Base-by-base conservation (phyloP, 495 filamentous ascomycete species). In the Platismatia glauca region DNA sequence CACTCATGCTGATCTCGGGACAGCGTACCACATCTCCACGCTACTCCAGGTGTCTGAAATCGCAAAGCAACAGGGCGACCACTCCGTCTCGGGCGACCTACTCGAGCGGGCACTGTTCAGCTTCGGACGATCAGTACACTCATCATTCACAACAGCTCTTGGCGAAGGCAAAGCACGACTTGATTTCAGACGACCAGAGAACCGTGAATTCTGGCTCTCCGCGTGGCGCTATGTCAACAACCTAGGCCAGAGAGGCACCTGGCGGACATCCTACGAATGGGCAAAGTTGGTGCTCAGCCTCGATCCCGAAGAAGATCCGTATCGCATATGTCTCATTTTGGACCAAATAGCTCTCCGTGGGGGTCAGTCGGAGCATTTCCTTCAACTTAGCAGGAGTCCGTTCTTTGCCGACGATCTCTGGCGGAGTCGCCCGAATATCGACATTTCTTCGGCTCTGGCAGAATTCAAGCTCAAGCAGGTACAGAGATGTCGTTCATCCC, bases 191-290 rank as follows among this genome's bases (percentile, higher is more conserved):
- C 76, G 89, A 33, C 83, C 83, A 12, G 91, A 94, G 72, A 97
- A 97, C 70, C 82, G 94, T 46, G 93, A 99, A 70, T 84, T 99
- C 57, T 97, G 85, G 84, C 84, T 97, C 52, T 88, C 90, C 29
- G 86, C 83, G n/a, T 94, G 87, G 80, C 84, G 91, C 65, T 96
- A 96, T 66, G 86, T 96, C 68, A 81, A 79, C 59, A 90, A 89
- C 63, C 79, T 97, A 13, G 80, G 87, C 13, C 86, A 89, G 81
- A 91, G 94, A 68, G 91, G 92, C n/a, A 96, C 92, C 18, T 95
- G 89, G 80, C 82, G 91, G 35, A 97, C 94, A 2, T 89, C 90
- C 0, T 86, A 91, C 55, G 95, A 97, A 73, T 99, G 92, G 90
- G 82, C 87, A 8, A 96, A 95, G 73, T 75, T 97, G 12, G 73